Evolutionary conservation across 1,284 basidiomycete genomes (phyloP), one percentile per base, ranked within the genome.

Genomic region (Sporisorium iseilematis-ciliati): DNA sequence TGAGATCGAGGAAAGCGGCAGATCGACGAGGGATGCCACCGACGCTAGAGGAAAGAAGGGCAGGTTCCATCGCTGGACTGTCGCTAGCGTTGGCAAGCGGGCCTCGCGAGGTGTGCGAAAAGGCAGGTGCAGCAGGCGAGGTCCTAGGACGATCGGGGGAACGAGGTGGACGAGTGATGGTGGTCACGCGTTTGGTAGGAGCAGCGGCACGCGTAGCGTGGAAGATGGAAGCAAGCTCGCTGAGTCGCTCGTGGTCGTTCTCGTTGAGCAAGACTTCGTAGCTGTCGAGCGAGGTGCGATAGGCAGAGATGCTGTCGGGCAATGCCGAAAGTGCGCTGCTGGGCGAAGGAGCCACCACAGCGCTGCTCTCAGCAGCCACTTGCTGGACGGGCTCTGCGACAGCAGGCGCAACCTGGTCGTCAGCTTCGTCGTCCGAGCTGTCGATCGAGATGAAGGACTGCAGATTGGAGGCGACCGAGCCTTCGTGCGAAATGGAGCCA

Each of bases 381-480:
- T 29, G 26, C 46, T 48, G 25, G 26, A 31, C 21, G 16, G 46
- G 26, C 46, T 16, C 29, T 11, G 53, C 51, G 21, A 20, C 23
- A n/a, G 23, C 20, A 10, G 60, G n/a, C 20, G 40, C 54, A 20
- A 29, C 52, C 16, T 62, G 56, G 46, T 26, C 45, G 3, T 70
- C 73, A 6, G 38, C 48, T 31, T 71, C 68, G 7, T 71, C 68
- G 33, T 75, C 72, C 20, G 67, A 70, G 60, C 74, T 76, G 51
- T 76, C 74, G 52, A 76, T 72, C 48, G 74, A 76, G 58, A 76
- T 76, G 57, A 76, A 76, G 1, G 74, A 76, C 42, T 58, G 64
- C 42, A 70, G 42, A 25, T 55, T 48, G 18, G 63, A 61, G 1
- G 57, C 50, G 3, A 26, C 42, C 2, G 61, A 61, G 6, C 60